phyloP scores from a whole-genome alignment of 257 asterid species.

The Capsicum pubescens region DNA sequence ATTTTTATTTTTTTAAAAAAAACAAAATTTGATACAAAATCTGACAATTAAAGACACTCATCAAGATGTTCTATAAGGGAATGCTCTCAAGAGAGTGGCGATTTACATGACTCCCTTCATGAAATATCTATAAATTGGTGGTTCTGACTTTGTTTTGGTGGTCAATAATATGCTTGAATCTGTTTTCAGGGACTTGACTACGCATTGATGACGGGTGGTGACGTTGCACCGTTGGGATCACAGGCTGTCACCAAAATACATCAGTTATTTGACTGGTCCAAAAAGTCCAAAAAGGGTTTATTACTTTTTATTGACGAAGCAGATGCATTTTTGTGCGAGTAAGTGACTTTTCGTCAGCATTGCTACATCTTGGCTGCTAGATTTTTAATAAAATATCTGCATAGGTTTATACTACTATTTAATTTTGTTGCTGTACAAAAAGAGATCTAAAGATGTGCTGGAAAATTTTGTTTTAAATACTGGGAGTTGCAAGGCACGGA shows the following conservation, averaged over 20 bases:
- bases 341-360: slow-evolving; percentile 43
- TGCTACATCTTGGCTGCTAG: not conserved
- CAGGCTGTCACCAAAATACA: slow-evolving; percentile 99
- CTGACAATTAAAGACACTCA: not conserved
- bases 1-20: too few species aligned
- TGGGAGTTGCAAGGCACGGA: not conserved
- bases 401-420: not conserved
- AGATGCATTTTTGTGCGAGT: slow-evolving; percentile 99
- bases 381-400: not conserved
- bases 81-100: not conserved
- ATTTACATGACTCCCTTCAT: not conserved
- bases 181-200: slow-evolving; percentile 87
- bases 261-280: slow-evolving; percentile 94
- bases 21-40: not conserved
- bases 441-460: not conserved
- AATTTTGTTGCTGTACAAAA: not conserved
- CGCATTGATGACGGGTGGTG: slow-evolving; percentile 99
- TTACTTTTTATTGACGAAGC: slow-evolving; percentile 97
- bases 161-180: slow-evolving; percentile 31
- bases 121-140: slow-evolving; percentile 8
- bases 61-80: not conserved
- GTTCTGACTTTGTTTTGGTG: slow-evolving; percentile 17
- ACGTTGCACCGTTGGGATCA: slow-evolving; percentile 91
- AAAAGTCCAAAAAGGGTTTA: slow-evolving; percentile 85
- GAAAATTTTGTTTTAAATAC: slow-evolving; percentile 19